Evolutionary conservation across 2,329 filamentous ascomycete species (phyloP), one percentile per base, ranked within the genome.

Genomic region (Fusarium sp.): DNA sequence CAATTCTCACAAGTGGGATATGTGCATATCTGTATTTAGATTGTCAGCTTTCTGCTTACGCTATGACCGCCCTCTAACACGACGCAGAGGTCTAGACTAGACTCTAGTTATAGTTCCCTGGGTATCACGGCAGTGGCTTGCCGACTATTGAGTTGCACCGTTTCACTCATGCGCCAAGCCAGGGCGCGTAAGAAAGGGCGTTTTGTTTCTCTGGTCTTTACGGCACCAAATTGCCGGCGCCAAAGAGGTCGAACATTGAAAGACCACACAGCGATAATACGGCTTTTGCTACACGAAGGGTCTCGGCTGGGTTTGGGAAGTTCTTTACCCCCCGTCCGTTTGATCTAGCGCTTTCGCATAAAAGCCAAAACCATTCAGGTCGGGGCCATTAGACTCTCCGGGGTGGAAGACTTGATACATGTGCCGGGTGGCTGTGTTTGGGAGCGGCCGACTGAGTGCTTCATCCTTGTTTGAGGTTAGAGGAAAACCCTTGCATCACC

Each of bases 381-480:
- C 64, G 64, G 64, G 64, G 32, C 19, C 34, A 61, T 67, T 59
- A 68, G 48, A 68, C 65, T 64, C 39, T 61, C 65, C 59, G 65
- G 43, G 42, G 44, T 38, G 23, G 28, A 24, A 36, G 20, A 30
- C 39, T 44, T 26, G 46, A 32, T 54, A 28, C 42, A 55, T 34
- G 43, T 61, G 48, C 42, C 42, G 38, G 15, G 51, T 47, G 64
- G 64, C 53, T 67, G 63, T 59, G 64, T 49, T 38, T 54, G 40
- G 40, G 39, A 50, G 45, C 65, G 65, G 65, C 65, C 64, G 65
- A 55, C 45, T 21, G 40, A 47, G 54, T 61, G 64, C 64, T 49
- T 68, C 64, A 68, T 45, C 49, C 59, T 64, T 47, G 65, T 68
- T 68, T 67, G 60, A 65, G 46, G 54, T 50, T 68, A 51, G 48